phyloP scores from a whole-genome alignment of 2,329 filamentous ascomycete genomes.

The Cercospora sp. region DNA sequence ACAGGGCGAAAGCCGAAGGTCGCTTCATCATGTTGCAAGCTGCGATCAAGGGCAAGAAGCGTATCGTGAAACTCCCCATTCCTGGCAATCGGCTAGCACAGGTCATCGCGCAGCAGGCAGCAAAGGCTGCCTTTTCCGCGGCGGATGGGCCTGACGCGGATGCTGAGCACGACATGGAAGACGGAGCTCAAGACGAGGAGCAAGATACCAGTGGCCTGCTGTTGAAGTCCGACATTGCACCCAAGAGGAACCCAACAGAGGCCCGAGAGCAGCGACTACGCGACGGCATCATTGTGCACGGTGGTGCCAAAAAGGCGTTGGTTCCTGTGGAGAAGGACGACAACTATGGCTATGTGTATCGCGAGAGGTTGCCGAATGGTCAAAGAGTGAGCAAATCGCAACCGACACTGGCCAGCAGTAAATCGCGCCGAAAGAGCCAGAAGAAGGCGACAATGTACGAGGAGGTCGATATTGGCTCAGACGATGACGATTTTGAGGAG shows the following conservation, averaged over 20 bases:
- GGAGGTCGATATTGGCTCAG: constrained; percentile 49
- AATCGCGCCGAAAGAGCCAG: constrained; percentile 23
- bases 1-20: constrained; percentile 46
- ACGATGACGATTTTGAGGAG: constrained; percentile 41
- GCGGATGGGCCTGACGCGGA: constrained; percentile 30
- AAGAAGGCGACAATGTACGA: constrained; percentile 42
- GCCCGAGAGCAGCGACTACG: constrained; percentile 42
- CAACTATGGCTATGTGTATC: constrained; percentile 37
- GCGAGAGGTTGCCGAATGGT: constrained; percentile 36
- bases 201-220: constrained; percentile 29
- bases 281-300: constrained; percentile 32
- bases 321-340: constrained; percentile 38
- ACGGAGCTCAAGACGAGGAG: constrained; percentile 22
- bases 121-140: constrained; percentile 30
- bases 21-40: constrained; percentile 50
- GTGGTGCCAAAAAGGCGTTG: constrained; percentile 37
- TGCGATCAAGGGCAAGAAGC: constrained; percentile 48
- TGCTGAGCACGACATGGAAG: constrained; percentile 34
- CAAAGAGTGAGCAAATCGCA: constrained; percentile 24
- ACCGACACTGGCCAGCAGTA: constrained; percentile 22
- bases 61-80: constrained; percentile 45
- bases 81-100: constrained; percentile 41
- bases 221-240: constrained; percentile 39
- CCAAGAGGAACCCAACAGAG: constrained; percentile 36
- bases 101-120: constrained; percentile 38